These are phyloP conservation scores for Apiospora koreana DNA, from an alignment of 2,329 filamentous ascomycete species.

Conservation along the genomic window DNA sequence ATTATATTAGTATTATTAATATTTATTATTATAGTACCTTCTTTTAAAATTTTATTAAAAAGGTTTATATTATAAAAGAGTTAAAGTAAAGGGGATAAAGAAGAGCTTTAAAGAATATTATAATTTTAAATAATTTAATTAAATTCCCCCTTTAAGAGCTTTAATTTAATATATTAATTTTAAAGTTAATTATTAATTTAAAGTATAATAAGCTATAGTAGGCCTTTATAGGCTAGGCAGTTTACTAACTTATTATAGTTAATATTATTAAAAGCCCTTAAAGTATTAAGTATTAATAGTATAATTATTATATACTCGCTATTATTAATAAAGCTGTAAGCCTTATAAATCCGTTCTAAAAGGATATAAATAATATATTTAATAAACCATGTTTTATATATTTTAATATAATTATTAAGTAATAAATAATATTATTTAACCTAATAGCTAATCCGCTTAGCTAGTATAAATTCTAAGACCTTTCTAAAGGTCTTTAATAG, in stretches of 20 bases:
- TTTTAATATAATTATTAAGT: neutral
- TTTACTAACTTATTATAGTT: neutral
- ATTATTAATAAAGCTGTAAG: no score
- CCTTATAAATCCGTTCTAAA: neutral
- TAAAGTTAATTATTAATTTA: neutral
- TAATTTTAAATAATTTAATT: neutral
- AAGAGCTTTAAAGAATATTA: neutral
- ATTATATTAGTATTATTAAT: no score
- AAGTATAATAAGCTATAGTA: neutral
- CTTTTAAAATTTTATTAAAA: neutral
- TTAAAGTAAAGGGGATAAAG: neutral
- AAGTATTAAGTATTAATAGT: neutral
- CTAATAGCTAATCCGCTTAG: neutral
- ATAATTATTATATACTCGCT: neutral
- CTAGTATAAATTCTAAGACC: neutral
- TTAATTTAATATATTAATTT: neutral
- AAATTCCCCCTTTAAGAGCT: neutral
- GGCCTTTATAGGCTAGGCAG: neutral
- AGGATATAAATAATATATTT: neutral
- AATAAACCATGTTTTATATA: neutral
- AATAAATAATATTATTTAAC: neutral
- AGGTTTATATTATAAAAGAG: neutral
- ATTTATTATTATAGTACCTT: no score
- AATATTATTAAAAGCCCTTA: neutral
- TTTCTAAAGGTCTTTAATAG: neutral